Base-by-base conservation (phyloP, 352 stramenopile genomes). In the Globisporangium nodosum region DNA sequence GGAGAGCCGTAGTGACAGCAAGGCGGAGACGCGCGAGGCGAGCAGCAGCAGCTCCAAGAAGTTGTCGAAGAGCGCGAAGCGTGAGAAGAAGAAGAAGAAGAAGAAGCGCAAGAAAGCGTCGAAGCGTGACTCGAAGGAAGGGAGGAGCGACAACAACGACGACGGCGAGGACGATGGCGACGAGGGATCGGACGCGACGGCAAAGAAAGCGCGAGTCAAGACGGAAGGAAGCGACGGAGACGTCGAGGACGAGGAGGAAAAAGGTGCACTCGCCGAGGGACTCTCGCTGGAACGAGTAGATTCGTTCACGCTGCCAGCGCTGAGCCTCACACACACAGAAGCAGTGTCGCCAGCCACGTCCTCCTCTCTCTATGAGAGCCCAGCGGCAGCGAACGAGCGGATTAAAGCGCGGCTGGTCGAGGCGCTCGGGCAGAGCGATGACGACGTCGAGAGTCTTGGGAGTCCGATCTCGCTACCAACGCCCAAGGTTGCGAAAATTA, bases 21-120 rank as follows among this genome's bases (percentile, higher is more conserved):
- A 74, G 48, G 11, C 31, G 48, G 24, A 52, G 48, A 7, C n/a
- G 48, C 48, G 24, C 8, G 20, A 50, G 46, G 24, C 31, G 27
- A 35, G 46, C 21, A 39, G 66, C 43, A 62, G 48, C 45, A 70
- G 66, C 42, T 50, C 43, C 43, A 76, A 74, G 53, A 74, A 70
- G 20, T 49, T 69, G 12, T 56, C 58, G 7, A 84, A 71, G 42
- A 78, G 51, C 12, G 33, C 56, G 30, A 84, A 77, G 58, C 65
- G 56, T 31, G 69, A 84, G 40, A 82, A 86, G 56, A 70, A 69
- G 15, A 74, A 82, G 53, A 84, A 84, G 53, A 62, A 71, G 27
- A 75, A 83, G 33, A 84, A 86, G 52, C 61, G 62, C 12, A 76
- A 81, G 51, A 84, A 87, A 65, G 70, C 73, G 49, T 78, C 80